Percentiles rank a stretch among this genome's conserved stretches.
These are phyloP conservation scores for Dryas alaskensis DNA, from an alignment of 306 rosid species.

Conservation along the genomic window DNA sequence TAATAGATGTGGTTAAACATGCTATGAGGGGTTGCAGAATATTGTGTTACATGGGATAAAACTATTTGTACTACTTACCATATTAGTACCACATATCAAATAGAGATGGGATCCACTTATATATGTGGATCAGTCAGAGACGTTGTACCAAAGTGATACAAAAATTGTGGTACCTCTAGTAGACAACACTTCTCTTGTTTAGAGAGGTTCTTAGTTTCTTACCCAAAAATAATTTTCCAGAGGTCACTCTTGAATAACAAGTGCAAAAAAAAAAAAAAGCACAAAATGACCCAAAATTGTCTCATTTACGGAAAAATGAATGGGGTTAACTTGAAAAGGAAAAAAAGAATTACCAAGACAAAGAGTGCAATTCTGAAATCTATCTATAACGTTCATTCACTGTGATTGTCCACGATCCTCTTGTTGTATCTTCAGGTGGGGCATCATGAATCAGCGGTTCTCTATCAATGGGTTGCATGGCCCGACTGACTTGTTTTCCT, in stretches of 20 bases:
- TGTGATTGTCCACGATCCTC: constrained; percentile 41
- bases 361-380: constrained; percentile 3
- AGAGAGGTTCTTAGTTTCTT: not conserved
- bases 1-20: no score
- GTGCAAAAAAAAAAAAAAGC: not conserved
- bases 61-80: no score
- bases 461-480: not conserved
- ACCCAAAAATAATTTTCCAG: not conserved
- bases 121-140: no score
- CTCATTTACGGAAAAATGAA: constrained; percentile 7
- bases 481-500: constrained; percentile 25
- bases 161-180: no score
- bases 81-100: no score
- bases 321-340: not conserved
- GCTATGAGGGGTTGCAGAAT: no score
- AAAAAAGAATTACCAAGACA: not conserved
- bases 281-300: not conserved
- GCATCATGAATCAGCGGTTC: constrained; percentile 33
- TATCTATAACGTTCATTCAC: constrained; percentile 15
- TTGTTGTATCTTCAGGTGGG: constrained; percentile 4
- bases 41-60: no score
- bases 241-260: constrained; percentile 1
- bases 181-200: no score
- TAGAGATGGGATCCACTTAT: no score
- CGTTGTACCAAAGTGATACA: no score